Evolutionary conservation across 495 filamentous ascomycete genomes (phyloP).

Genomic region (Penicillium canariense): DNA sequence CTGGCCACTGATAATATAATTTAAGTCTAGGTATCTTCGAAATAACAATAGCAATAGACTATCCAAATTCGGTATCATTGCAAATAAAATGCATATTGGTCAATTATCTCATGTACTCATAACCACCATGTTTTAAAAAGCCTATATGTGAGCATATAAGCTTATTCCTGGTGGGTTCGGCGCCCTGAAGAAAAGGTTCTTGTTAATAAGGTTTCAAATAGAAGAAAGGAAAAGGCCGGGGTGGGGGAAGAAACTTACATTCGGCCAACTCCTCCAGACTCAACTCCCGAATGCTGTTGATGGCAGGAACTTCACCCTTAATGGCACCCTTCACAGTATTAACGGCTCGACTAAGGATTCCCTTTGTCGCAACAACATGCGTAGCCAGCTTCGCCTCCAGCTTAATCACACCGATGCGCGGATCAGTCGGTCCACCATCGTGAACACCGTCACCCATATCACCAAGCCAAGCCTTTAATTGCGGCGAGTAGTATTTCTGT

Average conservation of each 20-base stretch:
- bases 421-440: constrained; percentile 78
- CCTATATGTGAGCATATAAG: too few species aligned
- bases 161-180: constrained; percentile 21
- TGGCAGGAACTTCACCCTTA: constrained; percentile 65
- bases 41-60: too few species aligned
- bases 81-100: too few species aligned
- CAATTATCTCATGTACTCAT: too few species aligned
- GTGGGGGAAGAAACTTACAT: constrained; percentile 25
- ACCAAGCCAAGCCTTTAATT: constrained; percentile 83
- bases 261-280: constrained; percentile 61
- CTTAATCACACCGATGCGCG: constrained; percentile 62
- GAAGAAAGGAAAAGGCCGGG: background rate
- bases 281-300: constrained; percentile 80
- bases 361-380: constrained; percentile 41
- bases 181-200: constrained; percentile 25
- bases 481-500: constrained; percentile 72
- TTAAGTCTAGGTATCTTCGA: too few species aligned
- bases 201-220: background rate
- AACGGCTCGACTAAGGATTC: constrained; percentile 54
- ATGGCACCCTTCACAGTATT: constrained; percentile 75
- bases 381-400: constrained; percentile 46
- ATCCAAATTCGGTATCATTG: too few species aligned
- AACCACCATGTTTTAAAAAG: too few species aligned
- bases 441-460: constrained; percentile 87
- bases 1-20: too few species aligned